Evolutionary conservation across 1,139 yeast species (phyloP).

Genomic region (Saccharomyces pastorianus): DNA sequence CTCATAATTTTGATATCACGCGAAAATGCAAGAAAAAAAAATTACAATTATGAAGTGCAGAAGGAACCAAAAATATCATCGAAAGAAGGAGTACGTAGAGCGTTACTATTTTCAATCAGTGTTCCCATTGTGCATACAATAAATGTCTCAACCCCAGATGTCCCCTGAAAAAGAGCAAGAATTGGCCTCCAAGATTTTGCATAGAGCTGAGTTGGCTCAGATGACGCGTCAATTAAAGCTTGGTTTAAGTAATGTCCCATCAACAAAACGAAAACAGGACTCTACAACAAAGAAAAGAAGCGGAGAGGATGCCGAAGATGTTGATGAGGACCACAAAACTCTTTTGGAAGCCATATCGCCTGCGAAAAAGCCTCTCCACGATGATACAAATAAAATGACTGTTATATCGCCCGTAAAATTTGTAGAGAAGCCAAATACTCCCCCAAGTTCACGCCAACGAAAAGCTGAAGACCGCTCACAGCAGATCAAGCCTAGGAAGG

Average conservation of each 20-base stretch:
- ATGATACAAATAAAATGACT: conserved; percentile 1
- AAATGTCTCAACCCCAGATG: neutral
- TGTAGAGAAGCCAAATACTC: neutral
- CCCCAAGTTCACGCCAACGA: conserved; percentile 8
- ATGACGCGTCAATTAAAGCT: conserved; percentile 31
- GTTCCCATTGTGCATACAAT: neutral
- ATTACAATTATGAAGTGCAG: neutral
- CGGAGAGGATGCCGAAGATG: conserved; percentile 1
- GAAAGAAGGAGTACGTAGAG: neutral
- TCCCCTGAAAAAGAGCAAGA: conserved; percentile 29
- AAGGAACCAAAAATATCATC: neutral
- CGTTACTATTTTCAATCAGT: neutral
- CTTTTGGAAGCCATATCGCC: conserved; percentile 11
- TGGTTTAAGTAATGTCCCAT: conserved; percentile 26
- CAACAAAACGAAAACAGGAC: conserved; percentile 9
- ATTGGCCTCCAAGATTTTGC: conserved; percentile 26
- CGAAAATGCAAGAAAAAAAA: neutral
- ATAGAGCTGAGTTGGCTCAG: conserved; percentile 32
- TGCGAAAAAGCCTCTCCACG: conserved; percentile 6
- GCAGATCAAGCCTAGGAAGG: neutral
- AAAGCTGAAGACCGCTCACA: neutral
- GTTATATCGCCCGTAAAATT: neutral
- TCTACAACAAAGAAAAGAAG: conserved; percentile 5
- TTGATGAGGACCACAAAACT: conserved; percentile 8
- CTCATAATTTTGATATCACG: neutral